These are phyloP conservation scores for Neurospora pannonica DNA, from an alignment of 495 filamentous ascomycete species.

Conservation along the genomic window DNA sequence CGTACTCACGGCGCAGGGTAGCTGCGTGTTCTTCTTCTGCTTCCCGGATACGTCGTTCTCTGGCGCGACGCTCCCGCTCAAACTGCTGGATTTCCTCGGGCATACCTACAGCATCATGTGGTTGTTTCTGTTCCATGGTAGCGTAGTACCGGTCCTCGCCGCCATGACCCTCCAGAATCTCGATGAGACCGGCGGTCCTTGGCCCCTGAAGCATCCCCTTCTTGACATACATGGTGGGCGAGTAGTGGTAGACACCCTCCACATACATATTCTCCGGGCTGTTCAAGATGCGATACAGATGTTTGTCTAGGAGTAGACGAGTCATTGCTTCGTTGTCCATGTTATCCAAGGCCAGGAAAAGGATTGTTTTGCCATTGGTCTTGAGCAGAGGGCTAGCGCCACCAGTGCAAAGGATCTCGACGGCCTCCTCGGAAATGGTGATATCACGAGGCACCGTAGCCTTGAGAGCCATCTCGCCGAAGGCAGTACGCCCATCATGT, in stretches of 20 bases:
- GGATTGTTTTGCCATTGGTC: conserved; percentile 29
- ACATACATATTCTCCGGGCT: conserved; percentile 31
- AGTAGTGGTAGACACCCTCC: conserved; percentile 29
- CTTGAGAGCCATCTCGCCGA: conserved; percentile 33
- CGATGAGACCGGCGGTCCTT: conserved; percentile 5
- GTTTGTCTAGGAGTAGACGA: conserved; percentile 20
- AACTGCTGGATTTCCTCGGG: conserved; percentile 27
- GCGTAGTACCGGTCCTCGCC: conserved; percentile 33
- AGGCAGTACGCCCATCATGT: conserved; percentile 32
- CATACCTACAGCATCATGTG: conserved; percentile 27
- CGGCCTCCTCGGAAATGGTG: conserved; percentile 19
- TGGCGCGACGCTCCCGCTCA: conserved; percentile 26
- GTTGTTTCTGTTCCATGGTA: conserved; percentile 25
- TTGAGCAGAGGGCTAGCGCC: conserved; percentile 29
- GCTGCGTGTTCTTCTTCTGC: conserved; percentile 21
- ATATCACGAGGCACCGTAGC: conserved; percentile 20
- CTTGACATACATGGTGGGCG: conserved; percentile 33
- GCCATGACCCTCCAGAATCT: conserved; percentile 26
- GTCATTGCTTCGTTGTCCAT: conserved; percentile 27
- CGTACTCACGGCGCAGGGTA: conserved; percentile 22
- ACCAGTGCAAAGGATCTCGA: conserved; percentile 27
- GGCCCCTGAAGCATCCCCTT: conserved; percentile 25
- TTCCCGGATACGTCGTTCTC: conserved; percentile 18
- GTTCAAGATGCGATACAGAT: conserved; percentile 29
- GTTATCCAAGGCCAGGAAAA: conserved; percentile 35